These are phyloP conservation scores for Trapa bicornis DNA, from an alignment of 345 rosid genomes.

Conservation along the genomic window DNA sequence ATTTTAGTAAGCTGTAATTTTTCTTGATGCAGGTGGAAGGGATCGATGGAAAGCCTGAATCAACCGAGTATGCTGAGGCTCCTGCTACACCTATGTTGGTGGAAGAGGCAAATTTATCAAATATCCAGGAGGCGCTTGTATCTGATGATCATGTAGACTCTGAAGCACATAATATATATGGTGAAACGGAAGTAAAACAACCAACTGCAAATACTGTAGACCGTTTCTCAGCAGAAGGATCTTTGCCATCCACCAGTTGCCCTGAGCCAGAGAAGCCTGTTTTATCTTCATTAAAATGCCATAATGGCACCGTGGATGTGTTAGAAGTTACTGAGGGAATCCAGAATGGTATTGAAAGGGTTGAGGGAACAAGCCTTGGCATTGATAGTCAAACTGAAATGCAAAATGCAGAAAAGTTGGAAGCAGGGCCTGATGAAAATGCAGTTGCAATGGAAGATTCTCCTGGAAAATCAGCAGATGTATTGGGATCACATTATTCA, in stretches of 20 bases:
- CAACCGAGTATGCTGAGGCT: slow-evolving; percentile 70
- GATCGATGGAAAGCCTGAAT: slow-evolving; percentile 33
- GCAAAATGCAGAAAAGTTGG: no score
- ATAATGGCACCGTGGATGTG: slow-evolving; percentile 18
- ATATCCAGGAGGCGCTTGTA: slow-evolving; percentile 48
- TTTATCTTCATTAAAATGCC: slow-evolving; percentile 6
- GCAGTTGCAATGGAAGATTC: slow-evolving; percentile 13
- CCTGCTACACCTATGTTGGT: slow-evolving; percentile 83
- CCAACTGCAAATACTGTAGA: not conserved
- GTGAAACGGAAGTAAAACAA: slow-evolving; percentile 20
- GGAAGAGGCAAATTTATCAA: slow-evolving; percentile 57
- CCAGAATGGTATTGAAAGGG: slow-evolving; percentile 9
- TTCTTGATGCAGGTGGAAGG: slow-evolving; percentile 38
- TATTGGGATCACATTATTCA: slow-evolving; percentile 10
- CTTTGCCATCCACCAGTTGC: not conserved
- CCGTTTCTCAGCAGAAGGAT: not conserved
- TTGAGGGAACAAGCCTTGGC: not conserved
- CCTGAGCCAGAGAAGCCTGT: slow-evolving; percentile 16
- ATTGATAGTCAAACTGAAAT: no score
- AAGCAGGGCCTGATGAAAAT: slow-evolving; percentile 8
- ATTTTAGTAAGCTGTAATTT: slow-evolving; percentile 4
- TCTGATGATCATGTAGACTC: slow-evolving; percentile 58
- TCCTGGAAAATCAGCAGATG: slow-evolving; percentile 9
- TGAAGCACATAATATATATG: slow-evolving; percentile 33
- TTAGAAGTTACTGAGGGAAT: slow-evolving; percentile 25